These are phyloP conservation scores for Mycena maculata DNA, from an alignment of 768 basidiomycete species.

Conservation along the genomic window DNA sequence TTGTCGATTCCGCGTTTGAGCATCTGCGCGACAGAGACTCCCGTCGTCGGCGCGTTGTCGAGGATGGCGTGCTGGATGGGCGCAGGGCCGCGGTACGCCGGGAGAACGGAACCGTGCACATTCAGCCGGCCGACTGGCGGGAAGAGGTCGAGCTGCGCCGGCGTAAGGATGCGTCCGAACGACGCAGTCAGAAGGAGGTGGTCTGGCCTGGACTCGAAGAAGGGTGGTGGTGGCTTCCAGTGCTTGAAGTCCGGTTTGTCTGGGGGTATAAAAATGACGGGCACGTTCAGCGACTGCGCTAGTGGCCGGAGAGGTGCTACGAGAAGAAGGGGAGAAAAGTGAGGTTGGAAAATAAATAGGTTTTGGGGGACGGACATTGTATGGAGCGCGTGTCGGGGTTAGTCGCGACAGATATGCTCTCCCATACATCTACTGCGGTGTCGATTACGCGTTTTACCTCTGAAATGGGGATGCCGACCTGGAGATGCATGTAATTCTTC, in stretches of 20 bases:
- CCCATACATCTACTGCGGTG: slow-evolving; percentile 76
- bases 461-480: slow-evolving; percentile 56
- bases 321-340: slow-evolving; percentile 13
- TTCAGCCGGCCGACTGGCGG: slow-evolving; percentile 73
- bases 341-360: slow-evolving; percentile 37
- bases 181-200: slow-evolving; percentile 88
- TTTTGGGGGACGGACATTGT: slow-evolving; percentile 60
- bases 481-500: slow-evolving; percentile 67
- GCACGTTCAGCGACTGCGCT: slow-evolving; percentile 64
- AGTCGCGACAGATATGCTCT: slow-evolving; percentile 73
- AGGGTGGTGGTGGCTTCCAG: slow-evolving; percentile 67
- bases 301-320: slow-evolving; percentile 82
- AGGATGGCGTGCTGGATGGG: slow-evolving; percentile 89
- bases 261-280: slow-evolving; percentile 71
- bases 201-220: slow-evolving; percentile 49
- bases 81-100: slow-evolving; percentile 89
- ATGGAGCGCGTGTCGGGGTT: slow-evolving; percentile 75
- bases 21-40: slow-evolving; percentile 87
- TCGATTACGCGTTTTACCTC: slow-evolving; percentile 21
- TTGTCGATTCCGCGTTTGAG: slow-evolving; percentile 82
- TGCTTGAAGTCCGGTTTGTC: slow-evolving; percentile 67
- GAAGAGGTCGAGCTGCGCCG: slow-evolving; percentile 71
- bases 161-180: slow-evolving; percentile 87
- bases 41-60: slow-evolving; percentile 74
- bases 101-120: slow-evolving; percentile 90